Base-by-base conservation (phyloP, 1,139 yeast genomes). In the Sugiyamaella pinicola region DNA sequence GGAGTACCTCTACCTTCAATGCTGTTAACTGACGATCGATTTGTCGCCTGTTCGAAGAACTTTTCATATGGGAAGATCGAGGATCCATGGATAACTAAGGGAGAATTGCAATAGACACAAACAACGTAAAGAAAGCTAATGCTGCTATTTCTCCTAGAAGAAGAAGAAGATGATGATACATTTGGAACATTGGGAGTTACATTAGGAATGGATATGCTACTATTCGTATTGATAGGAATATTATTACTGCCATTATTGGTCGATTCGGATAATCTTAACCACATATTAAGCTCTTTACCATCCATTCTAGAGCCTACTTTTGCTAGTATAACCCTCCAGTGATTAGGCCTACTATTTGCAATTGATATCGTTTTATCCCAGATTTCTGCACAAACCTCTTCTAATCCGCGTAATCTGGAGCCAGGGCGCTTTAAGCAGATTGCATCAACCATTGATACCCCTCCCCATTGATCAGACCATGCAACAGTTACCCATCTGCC, bases 401-500 rank as follows among this genome's bases (percentile, higher is more conserved):
- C 85, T 60, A 81, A 75, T 0, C 69, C 62, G 18, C 70, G 54
- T 6, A 63, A 57, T 18, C 64, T 58, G 2, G 58, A 55, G 9
- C 63, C 60, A 6, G 58, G 55, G 2, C 61, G 59, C 42, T 54
- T 44, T 39, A 69, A 71, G 59, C 78, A 75, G 38, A 80, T 65
- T 2, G 91, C 80, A 60, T 83, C 85, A 1, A 84, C 79, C 53
- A 76, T 76, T 7, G 84, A 80, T 6, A 81, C 76, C 8, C 75
- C 74, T 0, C 96, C 96, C 63, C 79, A 77, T 49, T 93, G 93
- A 64, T 91, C 96, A 0, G 95, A 78, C 95, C 97, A 89, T 0
- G 96, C 85, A 0, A 89, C 95, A 24, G 85, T 82, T 47, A 89
- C 76, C 96, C 97, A 91, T 54, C 80, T 82, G 57, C 82, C 83